phyloP scores from a whole-genome alignment of 441 rosid species.

The Bocquillonia castaneifolia region DNA sequence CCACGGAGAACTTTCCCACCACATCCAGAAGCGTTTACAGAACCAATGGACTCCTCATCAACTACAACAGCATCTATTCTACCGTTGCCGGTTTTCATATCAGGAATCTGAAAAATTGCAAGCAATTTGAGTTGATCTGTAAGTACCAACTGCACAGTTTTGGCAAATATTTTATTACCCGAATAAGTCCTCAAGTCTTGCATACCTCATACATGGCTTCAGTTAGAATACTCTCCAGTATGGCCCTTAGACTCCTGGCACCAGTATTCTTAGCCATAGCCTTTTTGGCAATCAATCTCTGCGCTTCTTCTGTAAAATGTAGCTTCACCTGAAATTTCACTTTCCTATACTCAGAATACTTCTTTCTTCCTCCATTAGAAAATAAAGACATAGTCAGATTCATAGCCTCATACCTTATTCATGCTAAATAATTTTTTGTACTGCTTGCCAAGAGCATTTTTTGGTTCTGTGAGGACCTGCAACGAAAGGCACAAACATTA shows the following conservation, averaged over 20 bases:
- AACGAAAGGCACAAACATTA: slow-evolving; percentile 11
- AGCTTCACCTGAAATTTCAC: slow-evolving; percentile 68
- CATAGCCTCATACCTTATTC: slow-evolving; percentile 56
- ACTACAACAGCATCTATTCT: slow-evolving; percentile 77
- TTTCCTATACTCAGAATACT: background rate
- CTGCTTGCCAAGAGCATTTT: slow-evolving; percentile 91
- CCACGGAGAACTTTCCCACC: slow-evolving; percentile 76
- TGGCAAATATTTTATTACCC: background rate
- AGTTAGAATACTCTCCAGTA: slow-evolving; percentile 77
- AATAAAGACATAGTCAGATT: background rate
- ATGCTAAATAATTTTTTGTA: slow-evolving; percentile 86
- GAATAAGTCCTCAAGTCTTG: background rate
- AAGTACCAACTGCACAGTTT: slow-evolving; percentile 1
- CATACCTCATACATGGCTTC: slow-evolving; percentile 97
- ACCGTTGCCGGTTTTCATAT: slow-evolving; percentile 49
- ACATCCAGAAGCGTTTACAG: slow-evolving; percentile 46
- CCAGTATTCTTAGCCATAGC: slow-evolving; percentile 92
- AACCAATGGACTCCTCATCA: slow-evolving; percentile 71
- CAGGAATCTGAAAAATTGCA: slow-evolving; percentile 69
- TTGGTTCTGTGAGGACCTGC: slow-evolving; percentile 87
- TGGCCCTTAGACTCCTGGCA: slow-evolving; percentile 85
- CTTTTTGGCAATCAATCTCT: slow-evolving; percentile 65
- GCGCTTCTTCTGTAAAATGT: slow-evolving; percentile 73
- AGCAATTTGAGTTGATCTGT: background rate
- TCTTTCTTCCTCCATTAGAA: no score